Evolutionary conservation across 1,284 basidiomycete species (phyloP), one percentile per base, ranked within the genome.

Genomic region (Cutaneotrichosporon cutaneum): DNA sequence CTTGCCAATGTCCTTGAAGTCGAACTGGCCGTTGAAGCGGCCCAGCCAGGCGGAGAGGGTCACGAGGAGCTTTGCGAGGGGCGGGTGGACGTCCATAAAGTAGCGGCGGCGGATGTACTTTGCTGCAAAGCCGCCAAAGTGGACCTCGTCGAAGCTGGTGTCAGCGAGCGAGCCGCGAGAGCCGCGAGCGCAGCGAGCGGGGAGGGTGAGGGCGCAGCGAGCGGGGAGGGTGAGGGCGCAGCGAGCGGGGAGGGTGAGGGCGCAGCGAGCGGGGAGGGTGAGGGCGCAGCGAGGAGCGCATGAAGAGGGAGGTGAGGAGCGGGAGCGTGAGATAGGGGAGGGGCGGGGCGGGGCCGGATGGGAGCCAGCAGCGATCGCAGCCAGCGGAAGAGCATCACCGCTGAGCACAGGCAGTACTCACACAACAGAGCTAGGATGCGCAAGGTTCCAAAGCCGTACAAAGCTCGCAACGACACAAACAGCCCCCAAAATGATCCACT

Each of bases 31-130:
- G 68, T 95, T 85, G 72, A 92, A 99, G n/a, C 96, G 91, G 56
- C 86, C 90, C 5, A 96, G 63, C 74, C 90, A 95, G 0, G 87
- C 94, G 8, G 90, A 90, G 27, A 96, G 83, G 0, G 95, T 95
- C 72, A 99, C 94, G 61, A 99, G 83, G 24, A 99, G 84, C 76
- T 99, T 99, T 33, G 94, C 95, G 7, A 99, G 83, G 2, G 96
- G 96, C 0, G 96, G 95, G 76, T 99, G 95, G 1, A 99, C 95
- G 74, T 99, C 96, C 79, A 99, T 85, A 82, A 95, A 96, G 82
- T 95, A 96, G 74, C 92, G 90, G 73, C 92, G 90, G 77, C 94
- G 93, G 76, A 99, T 79, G 67, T 85, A 85, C 74, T 92, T 93
- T 58, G 86, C 85, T 2, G 94, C 90, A 75, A 96, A 95, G 76